These are phyloP conservation scores for Verticillium albo-atrum DNA, from an alignment of 2,329 filamentous ascomycete species.

Conservation along the genomic window DNA sequence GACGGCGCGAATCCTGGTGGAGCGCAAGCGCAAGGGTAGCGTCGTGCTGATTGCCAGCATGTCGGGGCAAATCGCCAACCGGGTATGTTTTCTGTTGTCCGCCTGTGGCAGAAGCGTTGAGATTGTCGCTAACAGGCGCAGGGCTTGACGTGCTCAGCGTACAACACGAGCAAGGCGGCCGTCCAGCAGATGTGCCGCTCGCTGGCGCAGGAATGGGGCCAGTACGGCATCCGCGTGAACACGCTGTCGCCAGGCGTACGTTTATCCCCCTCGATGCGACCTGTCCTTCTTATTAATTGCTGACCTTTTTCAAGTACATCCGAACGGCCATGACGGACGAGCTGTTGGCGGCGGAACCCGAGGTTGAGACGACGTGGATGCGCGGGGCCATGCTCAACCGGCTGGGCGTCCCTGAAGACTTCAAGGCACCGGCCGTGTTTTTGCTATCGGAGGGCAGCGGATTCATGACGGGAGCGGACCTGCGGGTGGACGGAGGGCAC, in stretches of 20 bases:
- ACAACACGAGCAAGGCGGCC: conserved; percentile 59
- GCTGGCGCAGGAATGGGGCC: conserved; percentile 58
- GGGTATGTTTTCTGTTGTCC: conserved; percentile 35
- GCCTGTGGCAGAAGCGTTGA: background rate
- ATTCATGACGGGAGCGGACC: conserved; percentile 54
- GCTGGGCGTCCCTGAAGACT: conserved; percentile 51
- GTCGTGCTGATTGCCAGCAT: conserved; percentile 48
- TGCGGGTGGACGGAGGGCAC: conserved; percentile 56
- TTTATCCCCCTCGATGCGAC: background rate
- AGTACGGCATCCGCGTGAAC: conserved; percentile 60
- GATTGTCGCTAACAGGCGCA: conserved; percentile 18
- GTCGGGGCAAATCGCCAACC: conserved; percentile 44
- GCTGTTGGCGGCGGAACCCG: conserved; percentile 37
- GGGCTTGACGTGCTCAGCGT: conserved; percentile 59
- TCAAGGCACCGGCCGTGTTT: conserved; percentile 53
- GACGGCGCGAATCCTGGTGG: conserved; percentile 54
- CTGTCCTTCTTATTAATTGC: background rate
- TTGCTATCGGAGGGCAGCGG: conserved; percentile 51
- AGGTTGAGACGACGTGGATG: conserved; percentile 50
- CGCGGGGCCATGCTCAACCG: conserved; percentile 47
- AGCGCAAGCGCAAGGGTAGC: conserved; percentile 34
- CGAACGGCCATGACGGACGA: conserved; percentile 43
- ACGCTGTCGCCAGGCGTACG: conserved; percentile 57
- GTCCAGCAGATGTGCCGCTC: conserved; percentile 57
- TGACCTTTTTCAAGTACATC: conserved; percentile 29